A percentile compares a stretch with the other conserved stretches of the same genome.
Evolutionary conservation across 768 basidiomycete species (phyloP).

Genomic region (Hericium alpestre): DNA sequence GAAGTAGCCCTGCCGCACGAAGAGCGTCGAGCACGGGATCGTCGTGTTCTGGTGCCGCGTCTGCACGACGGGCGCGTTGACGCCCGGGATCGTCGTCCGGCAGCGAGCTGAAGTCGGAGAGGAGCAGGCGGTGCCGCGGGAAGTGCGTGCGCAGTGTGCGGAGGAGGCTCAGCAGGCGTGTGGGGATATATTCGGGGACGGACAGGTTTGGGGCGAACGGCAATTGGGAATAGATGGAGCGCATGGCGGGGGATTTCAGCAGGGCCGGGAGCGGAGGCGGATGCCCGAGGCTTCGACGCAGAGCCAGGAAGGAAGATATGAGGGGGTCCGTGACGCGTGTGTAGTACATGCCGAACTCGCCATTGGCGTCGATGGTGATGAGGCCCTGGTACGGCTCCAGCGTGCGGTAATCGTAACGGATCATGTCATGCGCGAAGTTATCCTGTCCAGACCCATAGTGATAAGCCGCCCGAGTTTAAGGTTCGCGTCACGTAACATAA

Average conservation of each 20-base stretch:
- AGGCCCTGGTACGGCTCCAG: constrained; percentile 77
- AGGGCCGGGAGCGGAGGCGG: constrained; percentile 46
- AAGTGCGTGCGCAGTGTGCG: constrained; percentile 74
- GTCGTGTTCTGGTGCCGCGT: constrained; percentile 78
- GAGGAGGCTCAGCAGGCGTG: constrained; percentile 77
- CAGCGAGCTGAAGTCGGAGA: constrained; percentile 85
- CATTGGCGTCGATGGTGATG: constrained; percentile 65
- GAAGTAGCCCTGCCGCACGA: constrained; percentile 92
- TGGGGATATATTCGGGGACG: constrained; percentile 82
- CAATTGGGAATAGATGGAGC: constrained; percentile 54
- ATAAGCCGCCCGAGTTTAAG: no score
- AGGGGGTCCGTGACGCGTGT: constrained; percentile 78
- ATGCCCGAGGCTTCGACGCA: constrained; percentile 51
- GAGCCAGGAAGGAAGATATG: constrained; percentile 63
- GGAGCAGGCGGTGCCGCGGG: constrained; percentile 85
- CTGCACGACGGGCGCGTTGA: constrained; percentile 86
- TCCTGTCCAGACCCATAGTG: constrained; percentile 37
- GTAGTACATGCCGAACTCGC: constrained; percentile 80
- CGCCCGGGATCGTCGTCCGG: constrained; percentile 76
- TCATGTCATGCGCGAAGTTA: constrained; percentile 92
- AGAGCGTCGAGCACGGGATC: constrained; percentile 80
- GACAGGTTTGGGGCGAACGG: constrained; percentile 91
- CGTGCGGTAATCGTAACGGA: constrained; percentile 78
- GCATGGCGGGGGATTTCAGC: constrained; percentile 46
- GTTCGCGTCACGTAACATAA: neutral